A percentile compares a stretch with the other conserved stretches of the same genome.
These are phyloP conservation scores for Erodium texanum DNA, from an alignment of 441 rosid genomes.

Conservation along the genomic window DNA sequence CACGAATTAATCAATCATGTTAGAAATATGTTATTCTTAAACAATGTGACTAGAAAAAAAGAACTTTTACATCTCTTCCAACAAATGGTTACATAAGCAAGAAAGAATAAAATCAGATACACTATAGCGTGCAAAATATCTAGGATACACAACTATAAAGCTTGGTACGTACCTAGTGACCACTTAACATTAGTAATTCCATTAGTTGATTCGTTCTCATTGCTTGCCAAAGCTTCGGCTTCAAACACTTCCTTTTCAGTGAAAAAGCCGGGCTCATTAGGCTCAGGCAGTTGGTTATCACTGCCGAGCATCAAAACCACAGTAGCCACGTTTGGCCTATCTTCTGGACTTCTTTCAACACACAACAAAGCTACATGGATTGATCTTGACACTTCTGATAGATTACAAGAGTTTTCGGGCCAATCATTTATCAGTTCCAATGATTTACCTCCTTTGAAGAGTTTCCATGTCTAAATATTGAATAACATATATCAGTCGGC, in stretches of 20 bases:
- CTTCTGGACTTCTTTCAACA: neutral
- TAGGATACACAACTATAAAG: too few relatives aligned
- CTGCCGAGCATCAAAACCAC: neutral
- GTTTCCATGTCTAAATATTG: conserved; percentile 33
- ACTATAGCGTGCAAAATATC: too few relatives aligned
- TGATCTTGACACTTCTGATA: conserved; percentile 8
- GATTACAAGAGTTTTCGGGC: neutral
- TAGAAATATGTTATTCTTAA: too few relatives aligned
- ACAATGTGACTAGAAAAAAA: too few relatives aligned
- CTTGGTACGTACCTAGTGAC: neutral
- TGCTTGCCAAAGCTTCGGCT: neutral
- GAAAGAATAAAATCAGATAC: too few relatives aligned
- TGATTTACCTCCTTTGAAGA: conserved; percentile 16
- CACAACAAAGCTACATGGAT: neutral
- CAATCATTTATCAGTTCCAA: neutral
- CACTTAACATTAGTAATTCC: neutral
- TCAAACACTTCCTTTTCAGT: neutral
- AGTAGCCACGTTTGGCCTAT: conserved; percentile 12
- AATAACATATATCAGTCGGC: neutral
- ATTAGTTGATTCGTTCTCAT: neutral
- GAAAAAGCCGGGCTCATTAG: neutral
- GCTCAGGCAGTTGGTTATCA: neutral
- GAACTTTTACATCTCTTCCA: too few relatives aligned
- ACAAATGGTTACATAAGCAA: too few relatives aligned
- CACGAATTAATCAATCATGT: too few relatives aligned